Percentiles rank a stretch among this genome's conserved stretches.
Evolutionary conservation across 2,329 filamentous ascomycete species (phyloP).

Genomic region (Teratosphaeria gauchensis): DNA sequence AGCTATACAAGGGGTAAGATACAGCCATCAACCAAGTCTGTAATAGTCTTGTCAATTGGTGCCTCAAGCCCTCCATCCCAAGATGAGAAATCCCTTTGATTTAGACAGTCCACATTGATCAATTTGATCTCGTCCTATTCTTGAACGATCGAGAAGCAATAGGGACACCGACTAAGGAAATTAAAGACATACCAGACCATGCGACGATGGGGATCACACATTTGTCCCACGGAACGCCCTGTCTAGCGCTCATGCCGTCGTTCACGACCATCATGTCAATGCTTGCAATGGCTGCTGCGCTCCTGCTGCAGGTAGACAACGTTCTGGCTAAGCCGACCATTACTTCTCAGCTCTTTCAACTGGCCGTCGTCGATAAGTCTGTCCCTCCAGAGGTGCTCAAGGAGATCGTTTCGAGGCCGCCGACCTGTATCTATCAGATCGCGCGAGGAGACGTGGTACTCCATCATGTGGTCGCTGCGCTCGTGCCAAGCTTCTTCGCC

Average conservation of each 20-base stretch:
- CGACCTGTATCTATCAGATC: neutral
- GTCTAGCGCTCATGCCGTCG: neutral
- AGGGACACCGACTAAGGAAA: neutral
- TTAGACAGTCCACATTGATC: too few relatives aligned
- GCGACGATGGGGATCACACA: neutral
- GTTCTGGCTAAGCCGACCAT: neutral
- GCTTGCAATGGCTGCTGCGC: neutral
- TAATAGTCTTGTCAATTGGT: neutral
- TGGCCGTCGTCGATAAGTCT: neutral
- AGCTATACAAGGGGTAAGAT: neutral
- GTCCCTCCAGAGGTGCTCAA: neutral
- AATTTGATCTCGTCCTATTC: neutral
- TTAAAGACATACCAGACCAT: too few relatives aligned
- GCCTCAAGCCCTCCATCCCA: neutral
- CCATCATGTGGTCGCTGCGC: neutral
- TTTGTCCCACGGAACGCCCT: neutral
- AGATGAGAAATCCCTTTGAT: too few relatives aligned
- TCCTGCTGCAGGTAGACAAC: neutral
- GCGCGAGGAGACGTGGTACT: neutral
- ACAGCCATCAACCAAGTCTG: neutral
- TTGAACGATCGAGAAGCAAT: neutral
- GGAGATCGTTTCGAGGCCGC: neutral
- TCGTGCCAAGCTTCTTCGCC: neutral
- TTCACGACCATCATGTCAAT: neutral
- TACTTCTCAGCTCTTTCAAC: neutral